Evolutionary conservation across 768 basidiomycete species (phyloP).

Genomic region (Dentipellis fragilis): DNA sequence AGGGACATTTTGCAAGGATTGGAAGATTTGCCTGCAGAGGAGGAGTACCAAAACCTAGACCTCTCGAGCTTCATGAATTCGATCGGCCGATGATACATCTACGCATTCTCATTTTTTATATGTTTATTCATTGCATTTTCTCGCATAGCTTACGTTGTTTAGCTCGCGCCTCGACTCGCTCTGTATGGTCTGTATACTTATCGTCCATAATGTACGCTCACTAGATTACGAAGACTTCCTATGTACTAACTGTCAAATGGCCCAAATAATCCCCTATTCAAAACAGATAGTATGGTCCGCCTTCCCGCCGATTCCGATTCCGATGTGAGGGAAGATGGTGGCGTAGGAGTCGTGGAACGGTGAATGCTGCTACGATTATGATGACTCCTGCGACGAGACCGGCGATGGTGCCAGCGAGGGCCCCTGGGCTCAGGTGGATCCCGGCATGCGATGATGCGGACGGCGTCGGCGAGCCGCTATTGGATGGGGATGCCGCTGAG

Average conservation of each 20-base stretch:
- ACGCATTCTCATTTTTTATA: conserved; percentile 16
- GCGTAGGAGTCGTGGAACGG: conserved; percentile 16
- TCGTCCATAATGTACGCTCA: conserved; percentile 8
- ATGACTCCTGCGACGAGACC: conserved; percentile 16
- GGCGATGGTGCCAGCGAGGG: conserved; percentile 18
- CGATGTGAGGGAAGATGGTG: conserved; percentile 7
- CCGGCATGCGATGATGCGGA: conserved; percentile 1
- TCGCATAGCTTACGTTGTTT: conserved; percentile 5
- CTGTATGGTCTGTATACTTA: conserved; percentile 7
- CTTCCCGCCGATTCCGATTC: conserved; percentile 9
- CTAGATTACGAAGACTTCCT: not conserved
- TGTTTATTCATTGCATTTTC: conserved; percentile 14
- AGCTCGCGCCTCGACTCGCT: conserved; percentile 2
- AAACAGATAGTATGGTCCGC: conserved; percentile 7
- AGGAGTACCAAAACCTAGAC: conserved; percentile 86
- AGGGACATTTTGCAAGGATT: conserved; percentile 84
- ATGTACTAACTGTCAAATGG: not conserved
- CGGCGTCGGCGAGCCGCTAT: not conserved
- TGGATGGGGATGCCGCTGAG: not conserved
- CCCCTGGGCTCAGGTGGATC: conserved; percentile 11
- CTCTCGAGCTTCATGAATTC: conserved; percentile 84
- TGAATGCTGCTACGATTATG: conserved; percentile 17
- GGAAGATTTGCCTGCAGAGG: conserved; percentile 85
- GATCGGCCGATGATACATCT: conserved; percentile 38
- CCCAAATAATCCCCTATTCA: not conserved